A percentile compares a stretch with the other conserved stretches of the same genome.
phyloP scores from a whole-genome alignment of 78 protist species.

The Mantamonas sphyraenae region DNA sequence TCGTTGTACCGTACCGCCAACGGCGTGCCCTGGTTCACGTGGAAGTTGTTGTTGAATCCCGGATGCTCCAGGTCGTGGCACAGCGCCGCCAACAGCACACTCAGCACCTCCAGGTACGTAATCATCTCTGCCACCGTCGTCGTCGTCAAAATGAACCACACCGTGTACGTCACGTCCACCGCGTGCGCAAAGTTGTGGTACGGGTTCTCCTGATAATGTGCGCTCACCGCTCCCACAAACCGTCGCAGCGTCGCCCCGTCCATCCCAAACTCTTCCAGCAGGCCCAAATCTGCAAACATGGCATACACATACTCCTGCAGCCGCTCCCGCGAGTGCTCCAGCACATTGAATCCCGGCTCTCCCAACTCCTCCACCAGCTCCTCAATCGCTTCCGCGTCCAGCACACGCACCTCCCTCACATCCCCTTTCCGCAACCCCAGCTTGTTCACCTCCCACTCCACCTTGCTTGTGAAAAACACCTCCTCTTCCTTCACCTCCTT shows the following conservation, averaged over 20 bases:
- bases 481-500: no score
- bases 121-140: not conserved
- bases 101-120: not conserved
- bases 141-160: not conserved
- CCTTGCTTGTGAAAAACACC: no score
- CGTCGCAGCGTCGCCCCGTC: not conserved
- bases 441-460: no score
- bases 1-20: constrained; percentile 12
- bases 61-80: constrained; percentile 85
- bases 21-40: not conserved
- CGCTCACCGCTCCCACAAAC: constrained; percentile 1
- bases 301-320: not conserved
- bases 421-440: no score
- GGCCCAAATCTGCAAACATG: not conserved
- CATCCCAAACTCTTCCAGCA: not conserved
- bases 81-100: constrained; percentile 44
- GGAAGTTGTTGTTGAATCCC: constrained; percentile 57
- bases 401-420: no score
- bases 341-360: no score
- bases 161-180: constrained; percentile 43
- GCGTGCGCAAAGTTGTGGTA: constrained; percentile 84
- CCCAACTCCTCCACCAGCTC: no score
- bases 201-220: constrained; percentile 22
- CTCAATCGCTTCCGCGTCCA: no score
- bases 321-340: no score